Evolutionary conservation across 352 stramenopile genomes (phyloP).

Genomic region (Pythium pectinolyticum): DNA sequence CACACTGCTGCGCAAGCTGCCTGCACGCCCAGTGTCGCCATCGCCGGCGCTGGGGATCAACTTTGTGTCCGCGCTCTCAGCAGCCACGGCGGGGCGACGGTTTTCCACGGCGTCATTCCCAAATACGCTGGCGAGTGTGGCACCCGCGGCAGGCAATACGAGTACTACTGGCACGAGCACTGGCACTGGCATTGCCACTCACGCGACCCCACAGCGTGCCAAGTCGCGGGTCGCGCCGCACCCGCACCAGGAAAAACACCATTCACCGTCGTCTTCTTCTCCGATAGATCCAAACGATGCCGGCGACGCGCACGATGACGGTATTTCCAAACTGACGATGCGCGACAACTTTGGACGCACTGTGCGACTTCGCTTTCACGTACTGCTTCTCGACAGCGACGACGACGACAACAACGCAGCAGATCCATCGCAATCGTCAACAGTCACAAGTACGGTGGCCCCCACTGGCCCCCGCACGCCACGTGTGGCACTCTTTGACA

Average conservation of each 20-base stretch:
- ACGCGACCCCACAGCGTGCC: background rate
- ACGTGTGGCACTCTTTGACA: conserved; percentile 17
- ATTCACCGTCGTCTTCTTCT: no score
- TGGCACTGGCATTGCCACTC: background rate
- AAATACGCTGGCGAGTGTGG: no score
- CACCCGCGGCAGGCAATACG: no score
- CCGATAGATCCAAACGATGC: no score
- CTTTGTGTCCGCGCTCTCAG: background rate
- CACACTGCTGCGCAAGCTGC: conserved; percentile 34
- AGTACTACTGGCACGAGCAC: no score
- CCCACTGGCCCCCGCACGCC: conserved; percentile 14
- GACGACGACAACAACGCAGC: background rate
- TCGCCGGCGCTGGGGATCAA: background rate
- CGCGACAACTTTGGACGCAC: conserved; percentile 14
- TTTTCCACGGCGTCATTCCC: no score
- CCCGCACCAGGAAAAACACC: background rate
- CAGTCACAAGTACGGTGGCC: no score
- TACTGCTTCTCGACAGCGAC: background rate
- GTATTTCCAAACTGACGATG: background rate
- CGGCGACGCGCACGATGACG: no score
- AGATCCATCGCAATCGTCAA: no score
- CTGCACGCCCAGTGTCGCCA: background rate
- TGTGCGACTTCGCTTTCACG: conserved; percentile 14
- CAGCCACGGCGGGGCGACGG: background rate
- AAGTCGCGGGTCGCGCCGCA: background rate